Percentiles rank a stretch among this genome's conserved stretches.
phyloP scores from a whole-genome alignment of 2,329 filamentous ascomycete genomes.

The Cadophora luteo-olivacea region DNA sequence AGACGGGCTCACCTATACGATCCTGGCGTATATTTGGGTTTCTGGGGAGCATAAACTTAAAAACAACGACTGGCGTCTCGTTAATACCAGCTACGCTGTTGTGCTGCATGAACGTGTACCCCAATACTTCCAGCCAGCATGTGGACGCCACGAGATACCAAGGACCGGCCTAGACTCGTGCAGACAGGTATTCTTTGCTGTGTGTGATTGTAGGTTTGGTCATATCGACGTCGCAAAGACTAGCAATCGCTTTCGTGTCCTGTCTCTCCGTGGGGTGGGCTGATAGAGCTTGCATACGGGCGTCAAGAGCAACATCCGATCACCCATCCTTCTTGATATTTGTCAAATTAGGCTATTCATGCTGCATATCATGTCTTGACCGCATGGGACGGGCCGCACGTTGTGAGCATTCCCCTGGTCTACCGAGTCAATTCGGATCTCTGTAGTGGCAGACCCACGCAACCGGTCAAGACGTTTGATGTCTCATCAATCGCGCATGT shows the following conservation, averaged over 20 bases:
- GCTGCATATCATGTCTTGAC: not conserved
- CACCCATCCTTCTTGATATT: not conserved
- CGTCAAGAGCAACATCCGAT: not conserved
- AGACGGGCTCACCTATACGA: constrained; percentile 3
- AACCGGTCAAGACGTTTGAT: not conserved
- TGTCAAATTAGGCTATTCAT: not conserved
- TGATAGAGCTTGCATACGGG: not conserved
- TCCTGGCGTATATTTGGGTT: not conserved
- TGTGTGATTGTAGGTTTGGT: not conserved
- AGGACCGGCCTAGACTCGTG: not conserved
- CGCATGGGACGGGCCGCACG: not conserved
- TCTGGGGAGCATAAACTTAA: not conserved
- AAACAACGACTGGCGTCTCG: not conserved
- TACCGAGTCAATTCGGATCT: not conserved
- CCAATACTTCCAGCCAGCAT: not conserved
- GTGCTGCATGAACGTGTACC: not conserved
- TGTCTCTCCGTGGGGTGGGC: not conserved
- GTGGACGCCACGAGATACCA: constrained; percentile 10
- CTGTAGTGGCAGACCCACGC: not conserved
- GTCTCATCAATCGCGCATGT: not conserved
- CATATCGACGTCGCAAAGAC: not conserved
- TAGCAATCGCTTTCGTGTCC: not conserved
- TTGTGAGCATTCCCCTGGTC: not conserved
- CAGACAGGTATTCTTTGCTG: not conserved
- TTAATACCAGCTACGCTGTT: not conserved